phyloP scores from a whole-genome alignment of 352 stramenopile species.

The Globisporangium barbulae region DNA sequence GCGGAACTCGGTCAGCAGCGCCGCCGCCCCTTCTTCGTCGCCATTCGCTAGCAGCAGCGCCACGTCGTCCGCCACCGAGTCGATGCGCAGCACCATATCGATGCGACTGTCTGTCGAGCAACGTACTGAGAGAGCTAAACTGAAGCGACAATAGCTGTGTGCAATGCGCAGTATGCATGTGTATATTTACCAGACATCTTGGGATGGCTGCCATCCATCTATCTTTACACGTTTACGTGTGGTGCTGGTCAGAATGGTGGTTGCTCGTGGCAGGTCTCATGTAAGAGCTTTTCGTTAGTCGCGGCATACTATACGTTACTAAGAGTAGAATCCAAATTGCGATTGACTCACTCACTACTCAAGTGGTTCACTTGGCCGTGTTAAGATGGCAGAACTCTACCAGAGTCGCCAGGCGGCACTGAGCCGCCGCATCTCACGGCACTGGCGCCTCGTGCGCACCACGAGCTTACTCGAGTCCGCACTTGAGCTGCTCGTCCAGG shows the following conservation, averaged over 20 bases:
- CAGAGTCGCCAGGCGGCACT: conserved; percentile 12
- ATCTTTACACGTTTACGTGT: no score
- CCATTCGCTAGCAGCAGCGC: neutral
- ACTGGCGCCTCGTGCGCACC: conserved; percentile 18
- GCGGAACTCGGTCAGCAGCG: conserved; percentile 12
- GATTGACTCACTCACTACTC: no score
- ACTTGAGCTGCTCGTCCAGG: neutral
- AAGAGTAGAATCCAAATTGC: neutral
- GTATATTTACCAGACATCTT: no score
- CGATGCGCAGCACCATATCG: neutral
- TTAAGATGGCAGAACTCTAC: neutral
- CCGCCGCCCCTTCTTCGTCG: conserved; percentile 3
- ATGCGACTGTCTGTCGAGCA: no score
- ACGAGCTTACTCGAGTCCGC: neutral
- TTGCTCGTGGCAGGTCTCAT: neutral
- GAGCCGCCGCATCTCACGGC: conserved; percentile 11
- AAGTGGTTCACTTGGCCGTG: neutral
- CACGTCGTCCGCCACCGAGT: neutral
- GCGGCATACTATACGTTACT: no score
- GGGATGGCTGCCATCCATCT: no score
- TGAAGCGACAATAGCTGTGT: neutral
- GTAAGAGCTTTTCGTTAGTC: no score
- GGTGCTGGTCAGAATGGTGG: no score
- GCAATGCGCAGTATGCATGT: neutral
- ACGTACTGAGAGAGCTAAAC: no score